Conservation (phyloP, 805 yeast genomes). For the Candida parachauliodes region DNA sequence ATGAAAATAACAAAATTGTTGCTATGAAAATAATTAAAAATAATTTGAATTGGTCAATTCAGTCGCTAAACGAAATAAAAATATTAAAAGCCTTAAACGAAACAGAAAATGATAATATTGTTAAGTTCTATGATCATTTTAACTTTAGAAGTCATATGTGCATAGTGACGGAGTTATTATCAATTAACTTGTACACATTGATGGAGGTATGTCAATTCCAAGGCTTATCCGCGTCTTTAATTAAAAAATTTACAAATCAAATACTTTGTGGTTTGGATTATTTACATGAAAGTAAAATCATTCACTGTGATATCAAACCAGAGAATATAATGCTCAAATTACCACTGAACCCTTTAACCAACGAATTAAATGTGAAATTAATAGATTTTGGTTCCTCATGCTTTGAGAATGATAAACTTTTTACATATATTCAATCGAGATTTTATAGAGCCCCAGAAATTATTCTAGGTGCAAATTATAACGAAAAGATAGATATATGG, state of each 20-base stretch:
- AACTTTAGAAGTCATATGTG: conserved; percentile 81
- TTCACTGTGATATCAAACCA: conserved; percentile 82
- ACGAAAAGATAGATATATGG: conserved; percentile 51
- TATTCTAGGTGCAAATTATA: conserved; percentile 60
- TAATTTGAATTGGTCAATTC: conserved; percentile 68
- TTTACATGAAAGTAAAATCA: conserved; percentile 53
- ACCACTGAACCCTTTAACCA: conserved; percentile 17
- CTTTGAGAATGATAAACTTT: conserved; percentile 37
- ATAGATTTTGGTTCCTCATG: conserved; percentile 82
- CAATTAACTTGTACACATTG: conserved; percentile 62
- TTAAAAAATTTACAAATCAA: conserved; percentile 49
- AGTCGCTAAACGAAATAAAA: conserved; percentile 74
- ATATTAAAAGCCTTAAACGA: conserved; percentile 49
- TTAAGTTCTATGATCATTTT: conserved; percentile 65
- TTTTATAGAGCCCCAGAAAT: conserved; percentile 81
- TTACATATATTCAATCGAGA: conserved; percentile 57
- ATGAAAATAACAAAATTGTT: conserved; percentile 37
- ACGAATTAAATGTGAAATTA: conserved; percentile 52
- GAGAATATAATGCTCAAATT: conserved; percentile 57
- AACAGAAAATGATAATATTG: conserved; percentile 23
- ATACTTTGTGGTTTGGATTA: conserved; percentile 57
- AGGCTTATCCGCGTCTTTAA: conserved; percentile 44
- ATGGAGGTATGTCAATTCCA: conserved; percentile 46
- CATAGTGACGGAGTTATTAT: conserved; percentile 69
- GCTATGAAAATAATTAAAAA: conserved; percentile 78